Base-by-base conservation (phyloP, 148 eudicot species). In the Vaccinium darrowii region DNA sequence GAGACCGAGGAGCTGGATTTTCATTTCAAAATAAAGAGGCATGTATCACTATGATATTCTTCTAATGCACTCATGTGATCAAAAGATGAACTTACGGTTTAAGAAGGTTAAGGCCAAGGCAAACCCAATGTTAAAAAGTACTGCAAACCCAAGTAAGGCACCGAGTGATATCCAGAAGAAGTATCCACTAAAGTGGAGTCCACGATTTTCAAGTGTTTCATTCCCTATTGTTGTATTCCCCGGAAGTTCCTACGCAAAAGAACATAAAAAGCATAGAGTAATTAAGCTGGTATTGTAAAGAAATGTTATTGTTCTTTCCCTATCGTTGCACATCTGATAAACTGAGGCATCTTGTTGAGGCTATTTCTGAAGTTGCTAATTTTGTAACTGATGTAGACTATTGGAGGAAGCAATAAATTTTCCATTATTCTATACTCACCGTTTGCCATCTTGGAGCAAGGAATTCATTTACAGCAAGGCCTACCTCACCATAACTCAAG, bases 361-460 rank as follows among this genome's bases (percentile, higher is more conserved):
- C 18, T 80, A 49, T n/a, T 51, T 21, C 21, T 76, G 36, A 49
- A 76, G 23, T 67, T 39, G 25, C 23, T 10, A 76, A 36, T 36
- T 21, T 49, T 15, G 12, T 19, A 8, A 25, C 11, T 76, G 33
- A 67, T 8, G 8, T 54, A 23, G 23, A 15, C 2, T 5, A 25
- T 36, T 39, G 43, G 19, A 16, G 11, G 27, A 67, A 58, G 72
- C 69, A 83, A 84, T 15, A 16, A 80, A 30, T 25, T 47, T 54
- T 63, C 53, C 56, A 8, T 25, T 51, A 15, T 1, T 30, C 47
- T 16, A 82, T 13, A 72, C 85, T 88, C 84, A 92, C 94, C 92
- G 89, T 93, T 58, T 93, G 89, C 98, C 98, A 95, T 81, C 98
- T 85, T 72, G 94, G 93, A 85, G 98, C 91, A 69, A 86, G 89